These are phyloP conservation scores for Solanum hybrid DNA, from an alignment of 305 asterid genomes.

Conservation along the genomic window DNA sequence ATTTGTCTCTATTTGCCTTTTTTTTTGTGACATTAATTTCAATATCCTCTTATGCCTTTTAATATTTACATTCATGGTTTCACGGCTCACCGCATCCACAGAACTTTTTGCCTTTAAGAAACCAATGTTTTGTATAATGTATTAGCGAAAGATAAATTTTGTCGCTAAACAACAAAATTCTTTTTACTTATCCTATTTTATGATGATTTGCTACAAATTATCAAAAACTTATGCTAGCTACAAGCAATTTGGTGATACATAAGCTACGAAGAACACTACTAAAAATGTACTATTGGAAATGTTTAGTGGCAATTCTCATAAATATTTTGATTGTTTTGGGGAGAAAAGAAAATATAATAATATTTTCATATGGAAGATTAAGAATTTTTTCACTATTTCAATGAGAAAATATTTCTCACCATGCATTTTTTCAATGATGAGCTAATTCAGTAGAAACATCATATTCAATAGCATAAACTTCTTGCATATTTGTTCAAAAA, in stretches of 20 bases:
- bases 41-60: not conserved
- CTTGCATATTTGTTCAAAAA: too few relatives aligned
- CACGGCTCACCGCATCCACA: not conserved
- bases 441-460: not conserved
- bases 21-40: not conserved
- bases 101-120: not conserved
- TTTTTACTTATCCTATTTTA: not conserved
- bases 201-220: not conserved
- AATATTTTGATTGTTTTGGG: not conserved
- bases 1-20: slow-evolving; percentile 8
- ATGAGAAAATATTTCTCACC: not conserved
- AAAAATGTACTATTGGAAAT: not conserved
- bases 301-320: not conserved
- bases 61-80: not conserved
- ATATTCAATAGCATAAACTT: too few relatives aligned
- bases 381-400: not conserved
- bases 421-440: not conserved
- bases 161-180: not conserved
- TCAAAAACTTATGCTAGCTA: not conserved
- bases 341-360: not conserved
- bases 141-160: not conserved
- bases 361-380: not conserved
- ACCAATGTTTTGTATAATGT: not conserved
- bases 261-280: not conserved
- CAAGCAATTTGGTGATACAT: not conserved